A percentile compares a stretch with the other conserved stretches of the same genome.
Evolutionary conservation across 176 grass and related monocot genomes (phyloP).

Genomic region (Pontederia paniculata): DNA sequence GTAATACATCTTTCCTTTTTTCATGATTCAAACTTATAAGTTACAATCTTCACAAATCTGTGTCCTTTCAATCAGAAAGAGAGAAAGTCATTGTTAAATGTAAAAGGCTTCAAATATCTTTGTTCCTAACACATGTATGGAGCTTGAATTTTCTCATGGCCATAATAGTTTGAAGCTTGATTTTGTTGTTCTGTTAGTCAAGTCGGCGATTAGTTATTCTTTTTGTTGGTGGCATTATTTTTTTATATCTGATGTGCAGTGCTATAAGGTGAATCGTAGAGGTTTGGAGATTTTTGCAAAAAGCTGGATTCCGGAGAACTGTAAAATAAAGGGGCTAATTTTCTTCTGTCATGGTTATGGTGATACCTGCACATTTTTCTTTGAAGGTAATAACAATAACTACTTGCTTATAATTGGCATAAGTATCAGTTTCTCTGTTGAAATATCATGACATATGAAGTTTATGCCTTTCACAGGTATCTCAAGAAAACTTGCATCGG

Average conservation of each 20-base stretch:
- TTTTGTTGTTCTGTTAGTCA: not conserved
- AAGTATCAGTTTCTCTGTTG: not conserved
- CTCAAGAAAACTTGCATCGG: constrained; percentile 73
- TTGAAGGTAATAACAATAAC: constrained; percentile 58
- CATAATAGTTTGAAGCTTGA: not conserved
- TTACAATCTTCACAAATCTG: not conserved
- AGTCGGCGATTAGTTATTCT: not conserved
- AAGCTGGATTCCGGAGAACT: constrained; percentile 70
- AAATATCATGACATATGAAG: not conserved
- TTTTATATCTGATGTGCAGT: constrained; percentile 26
- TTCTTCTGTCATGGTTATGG: constrained; percentile 97
- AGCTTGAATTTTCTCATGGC: no score
- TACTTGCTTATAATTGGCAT: constrained; percentile 10
- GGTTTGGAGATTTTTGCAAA: constrained; percentile 93
- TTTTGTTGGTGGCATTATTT: not conserved
- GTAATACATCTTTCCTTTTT: constrained; percentile 16
- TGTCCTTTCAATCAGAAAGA: no score
- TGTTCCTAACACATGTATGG: no score
- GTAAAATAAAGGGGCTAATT: constrained; percentile 59
- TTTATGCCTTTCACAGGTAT: constrained; percentile 45
- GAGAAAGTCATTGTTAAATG: not conserved
- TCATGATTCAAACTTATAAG: not conserved
- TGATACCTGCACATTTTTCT: constrained; percentile 92
- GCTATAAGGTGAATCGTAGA: constrained; percentile 67
- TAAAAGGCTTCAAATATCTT: not conserved